phyloP scores from a whole-genome alignment of 129 eudicot genomes.

The Daucus carota region DH1_v3.0 NC_030385.2:41226001-41226500 shows the following conservation, averaged over 20 bases:
- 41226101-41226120: slow-evolving; percentile 43
- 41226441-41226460: not conserved
- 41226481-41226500: not conserved
- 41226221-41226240: slow-evolving; percentile 57
- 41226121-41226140: slow-evolving; percentile 45
- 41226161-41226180: slow-evolving; percentile 83
- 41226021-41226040: slow-evolving; percentile 24
- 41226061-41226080: slow-evolving; percentile 30
- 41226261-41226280: slow-evolving; percentile 8
- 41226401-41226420: not conserved
- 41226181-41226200: slow-evolving; percentile 48
- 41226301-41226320: slow-evolving; percentile 36
- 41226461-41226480: not conserved
- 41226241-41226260: slow-evolving; percentile 59
- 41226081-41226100: slow-evolving; percentile 34
- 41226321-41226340: slow-evolving; percentile 57
- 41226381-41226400: not conserved
- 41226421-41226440: too few relatives aligned
- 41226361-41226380: not conserved
- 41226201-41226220: slow-evolving; percentile 39
- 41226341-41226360: slow-evolving; percentile 81
- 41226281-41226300: slow-evolving; percentile 28
- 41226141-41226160: slow-evolving; percentile 69
- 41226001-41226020: slow-evolving; percentile 14
- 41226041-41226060: slow-evolving; percentile 52